Conservation (phyloP, 805 yeast genomes). For the Metschnikowia cerradonensis region DNA sequence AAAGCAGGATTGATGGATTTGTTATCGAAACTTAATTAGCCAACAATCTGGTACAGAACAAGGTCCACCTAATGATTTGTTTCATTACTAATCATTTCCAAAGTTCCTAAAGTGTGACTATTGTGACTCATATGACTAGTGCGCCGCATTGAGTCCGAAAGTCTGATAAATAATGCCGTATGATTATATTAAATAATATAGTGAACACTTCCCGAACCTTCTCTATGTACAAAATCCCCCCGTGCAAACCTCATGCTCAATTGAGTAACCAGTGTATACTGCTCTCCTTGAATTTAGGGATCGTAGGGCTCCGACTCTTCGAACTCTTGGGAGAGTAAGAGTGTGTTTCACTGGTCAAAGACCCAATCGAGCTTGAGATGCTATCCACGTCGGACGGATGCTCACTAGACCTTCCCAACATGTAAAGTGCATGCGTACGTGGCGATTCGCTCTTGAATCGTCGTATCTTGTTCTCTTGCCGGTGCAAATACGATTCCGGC, state of each 20-base stretch:
- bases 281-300: constrained; percentile 1
- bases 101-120: too few species aligned
- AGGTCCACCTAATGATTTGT: not conserved
- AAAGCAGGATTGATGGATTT: constrained; percentile 15
- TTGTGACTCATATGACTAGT: too few species aligned
- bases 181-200: not conserved
- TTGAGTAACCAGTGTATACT: constrained; percentile 4
- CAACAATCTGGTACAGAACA: not conserved
- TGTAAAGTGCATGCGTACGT: not conserved
- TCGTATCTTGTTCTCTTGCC: constrained; percentile 9
- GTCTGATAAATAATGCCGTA: not conserved
- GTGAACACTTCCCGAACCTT: constrained; percentile 1
- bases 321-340: not conserved
- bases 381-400: not conserved
- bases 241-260: not conserved
- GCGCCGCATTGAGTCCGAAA: too few species aligned
- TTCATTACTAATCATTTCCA: too few species aligned
- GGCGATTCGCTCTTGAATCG: constrained; percentile 1
- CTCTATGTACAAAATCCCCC: not conserved
- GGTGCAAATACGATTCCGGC: not conserved
- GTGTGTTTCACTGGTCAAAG: not conserved
- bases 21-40: constrained; percentile 14
- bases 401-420: not conserved
- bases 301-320: not conserved
- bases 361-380: not conserved